A percentile compares a stretch with the other conserved stretches of the same genome.
These are phyloP conservation scores for Aspergillus sp. DNA, from an alignment of 2,329 filamentous ascomycete species.

Conservation along the genomic window DNA sequence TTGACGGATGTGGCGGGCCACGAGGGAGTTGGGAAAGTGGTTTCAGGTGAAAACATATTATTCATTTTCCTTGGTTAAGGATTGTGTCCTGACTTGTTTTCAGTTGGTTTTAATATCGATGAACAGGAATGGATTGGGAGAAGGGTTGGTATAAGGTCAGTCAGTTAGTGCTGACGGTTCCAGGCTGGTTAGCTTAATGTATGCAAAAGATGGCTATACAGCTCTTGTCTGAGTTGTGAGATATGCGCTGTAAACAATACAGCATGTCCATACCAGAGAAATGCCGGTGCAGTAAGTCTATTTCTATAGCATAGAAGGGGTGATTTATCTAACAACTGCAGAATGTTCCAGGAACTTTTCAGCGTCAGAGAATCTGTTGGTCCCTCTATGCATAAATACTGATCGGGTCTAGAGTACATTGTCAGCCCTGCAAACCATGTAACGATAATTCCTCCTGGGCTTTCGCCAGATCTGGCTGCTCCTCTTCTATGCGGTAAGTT, in stretches of 20 bases:
- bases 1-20: conserved; percentile 44
- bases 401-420: conserved; percentile 24
- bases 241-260: conserved; percentile 35
- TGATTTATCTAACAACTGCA: conserved; percentile 7
- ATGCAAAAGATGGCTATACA: conserved; percentile 30
- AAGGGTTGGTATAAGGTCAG: conserved; percentile 28
- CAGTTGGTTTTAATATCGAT: conserved; percentile 10
- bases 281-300: conserved; percentile 29
- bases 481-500: conserved; percentile 34
- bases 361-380: conserved; percentile 17
- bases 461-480: conserved; percentile 28
- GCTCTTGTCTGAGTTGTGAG: conserved; percentile 33
- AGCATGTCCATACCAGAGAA: conserved; percentile 33
- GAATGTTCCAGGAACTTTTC: conserved; percentile 36
- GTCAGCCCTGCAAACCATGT: conserved; percentile 31
- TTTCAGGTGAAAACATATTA: conserved; percentile 18
- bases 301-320: background rate
- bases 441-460: conserved; percentile 28
- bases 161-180: background rate
- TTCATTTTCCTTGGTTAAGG: too few relatives aligned
- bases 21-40: conserved; percentile 42
- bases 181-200: background rate
- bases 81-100: too few relatives aligned
- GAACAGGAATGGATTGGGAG: conserved; percentile 24
- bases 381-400: background rate